Evolutionary conservation across 371 early-diverging fungal species (phyloP).

Genomic region (Mortierella sp.): DNA sequence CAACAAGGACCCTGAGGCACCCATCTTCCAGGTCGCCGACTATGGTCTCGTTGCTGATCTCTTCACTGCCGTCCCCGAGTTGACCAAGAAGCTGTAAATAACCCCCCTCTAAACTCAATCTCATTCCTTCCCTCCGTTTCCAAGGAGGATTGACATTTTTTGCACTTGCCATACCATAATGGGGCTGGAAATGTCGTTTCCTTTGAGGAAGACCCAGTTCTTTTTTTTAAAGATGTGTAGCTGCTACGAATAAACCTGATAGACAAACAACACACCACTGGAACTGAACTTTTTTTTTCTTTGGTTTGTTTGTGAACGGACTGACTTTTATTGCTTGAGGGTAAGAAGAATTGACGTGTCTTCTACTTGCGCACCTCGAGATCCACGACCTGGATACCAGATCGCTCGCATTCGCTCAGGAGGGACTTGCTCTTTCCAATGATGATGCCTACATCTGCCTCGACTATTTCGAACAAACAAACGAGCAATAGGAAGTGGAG

Average conservation of each 20-base stretch:
- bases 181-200: neutral
- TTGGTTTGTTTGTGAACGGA: neutral
- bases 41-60: constrained; percentile 97
- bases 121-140: neutral
- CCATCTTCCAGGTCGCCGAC: constrained; percentile 98
- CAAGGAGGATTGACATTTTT: no score
- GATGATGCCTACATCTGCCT: constrained; percentile 66
- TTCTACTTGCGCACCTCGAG: constrained; percentile 15
- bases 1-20: constrained; percentile 98
- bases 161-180: no score
- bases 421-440: constrained; percentile 63
- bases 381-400: constrained; percentile 40
- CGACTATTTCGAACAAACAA: constrained; percentile 39
- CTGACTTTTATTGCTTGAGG: neutral
- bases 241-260: constrained; percentile 13
- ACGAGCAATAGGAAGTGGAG: neutral
- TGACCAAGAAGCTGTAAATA: constrained; percentile 88
- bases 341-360: neutral
- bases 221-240: neutral
- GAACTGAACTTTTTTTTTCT: neutral
- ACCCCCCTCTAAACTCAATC: neutral
- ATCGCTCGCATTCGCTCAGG: constrained; percentile 49
- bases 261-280: neutral
- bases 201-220: neutral
- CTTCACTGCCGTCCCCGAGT: constrained; percentile 94